phyloP scores from a whole-genome alignment of 2,329 filamentous ascomycete genomes.

The Sclerotinia sclerotiorum region DNA sequence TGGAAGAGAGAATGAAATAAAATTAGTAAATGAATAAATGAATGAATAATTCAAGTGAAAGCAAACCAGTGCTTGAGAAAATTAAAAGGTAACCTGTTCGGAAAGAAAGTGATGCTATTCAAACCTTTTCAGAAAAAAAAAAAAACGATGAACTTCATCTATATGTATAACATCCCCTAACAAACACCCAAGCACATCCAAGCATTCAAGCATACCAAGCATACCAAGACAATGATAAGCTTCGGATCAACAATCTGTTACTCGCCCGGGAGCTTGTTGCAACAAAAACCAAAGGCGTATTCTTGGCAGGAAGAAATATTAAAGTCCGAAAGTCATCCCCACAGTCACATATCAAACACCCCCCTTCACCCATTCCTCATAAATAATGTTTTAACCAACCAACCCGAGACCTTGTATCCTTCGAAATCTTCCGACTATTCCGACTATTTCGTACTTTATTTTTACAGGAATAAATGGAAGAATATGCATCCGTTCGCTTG shows the following conservation, averaged over 20 bases:
- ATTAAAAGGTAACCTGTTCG: conserved; percentile 1
- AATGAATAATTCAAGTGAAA: conserved; percentile 29
- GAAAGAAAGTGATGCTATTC: background rate
- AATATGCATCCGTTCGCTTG: background rate
- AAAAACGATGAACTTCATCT: background rate
- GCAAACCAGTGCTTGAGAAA: conserved; percentile 41
- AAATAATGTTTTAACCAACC: background rate
- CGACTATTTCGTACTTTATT: background rate
- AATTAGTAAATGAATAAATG: conserved; percentile 12
- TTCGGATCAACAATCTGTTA: too few species aligned
- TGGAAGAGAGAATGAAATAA: conserved; percentile 30
- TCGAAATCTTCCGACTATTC: background rate
- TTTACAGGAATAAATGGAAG: background rate
- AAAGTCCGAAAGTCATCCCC: too few species aligned
- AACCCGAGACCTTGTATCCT: background rate
- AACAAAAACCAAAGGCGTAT: background rate
- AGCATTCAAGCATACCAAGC: background rate
- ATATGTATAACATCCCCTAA: background rate
- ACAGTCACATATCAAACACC: background rate
- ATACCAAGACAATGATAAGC: conserved; percentile 10
- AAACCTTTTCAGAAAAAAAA: background rate
- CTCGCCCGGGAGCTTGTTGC: background rate
- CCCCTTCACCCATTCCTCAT: background rate
- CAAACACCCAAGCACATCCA: background rate
- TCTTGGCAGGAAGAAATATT: background rate